A percentile compares a stretch with the other conserved stretches of the same genome.
phyloP scores from a whole-genome alignment of 495 filamentous ascomycete genomes.

The Hamigera avellanea region DNA sequence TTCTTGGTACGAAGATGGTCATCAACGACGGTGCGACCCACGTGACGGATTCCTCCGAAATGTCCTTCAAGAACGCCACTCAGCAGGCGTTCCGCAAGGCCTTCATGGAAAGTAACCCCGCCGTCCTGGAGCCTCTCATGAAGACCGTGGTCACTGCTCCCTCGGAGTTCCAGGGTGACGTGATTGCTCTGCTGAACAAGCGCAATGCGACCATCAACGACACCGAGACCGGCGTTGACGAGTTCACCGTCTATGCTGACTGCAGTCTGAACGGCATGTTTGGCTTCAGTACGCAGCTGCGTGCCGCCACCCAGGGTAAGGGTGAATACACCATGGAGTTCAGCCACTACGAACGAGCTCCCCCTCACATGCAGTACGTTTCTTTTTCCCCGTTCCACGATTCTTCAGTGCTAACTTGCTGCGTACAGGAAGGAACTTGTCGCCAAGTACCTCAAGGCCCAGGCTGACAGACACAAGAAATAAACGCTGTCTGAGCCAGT shows the following conservation, averaged over 20 bases:
- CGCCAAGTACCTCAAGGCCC: conserved; percentile 76
- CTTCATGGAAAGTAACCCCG: conserved; percentile 64
- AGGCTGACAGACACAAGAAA: conserved; percentile 63
- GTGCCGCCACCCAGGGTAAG: conserved; percentile 95
- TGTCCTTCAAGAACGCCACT: conserved; percentile 94
- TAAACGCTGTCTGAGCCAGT: conserved; percentile 16
- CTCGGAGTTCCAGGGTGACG: conserved; percentile 94
- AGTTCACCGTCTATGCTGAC: conserved; percentile 90
- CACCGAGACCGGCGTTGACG: conserved; percentile 87
- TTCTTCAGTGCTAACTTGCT: not conserved
- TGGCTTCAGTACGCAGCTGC: conserved; percentile 80
- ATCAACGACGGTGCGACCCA: conserved; percentile 96
- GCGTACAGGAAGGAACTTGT: conserved; percentile 71
- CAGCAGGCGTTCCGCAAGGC: conserved; percentile 96
- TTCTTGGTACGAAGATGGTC: conserved; percentile 82
- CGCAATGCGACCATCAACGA: conserved; percentile 90
- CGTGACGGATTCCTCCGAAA: conserved; percentile 96
- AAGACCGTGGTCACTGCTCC: conserved; percentile 94
- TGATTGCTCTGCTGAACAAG: conserved; percentile 93
- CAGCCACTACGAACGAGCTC: conserved; percentile 81
- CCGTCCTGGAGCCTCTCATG: conserved; percentile 93
- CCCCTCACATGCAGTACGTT: conserved; percentile 79
- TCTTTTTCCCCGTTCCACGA: not conserved
- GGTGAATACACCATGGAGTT: conserved; percentile 99
- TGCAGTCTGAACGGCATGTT: conserved; percentile 96